A percentile compares a stretch with the other conserved stretches of the same genome.
Conservation (phyloP, 2,329 filamentous ascomycete species). For the Fonsecaea pugnacius region DNA sequence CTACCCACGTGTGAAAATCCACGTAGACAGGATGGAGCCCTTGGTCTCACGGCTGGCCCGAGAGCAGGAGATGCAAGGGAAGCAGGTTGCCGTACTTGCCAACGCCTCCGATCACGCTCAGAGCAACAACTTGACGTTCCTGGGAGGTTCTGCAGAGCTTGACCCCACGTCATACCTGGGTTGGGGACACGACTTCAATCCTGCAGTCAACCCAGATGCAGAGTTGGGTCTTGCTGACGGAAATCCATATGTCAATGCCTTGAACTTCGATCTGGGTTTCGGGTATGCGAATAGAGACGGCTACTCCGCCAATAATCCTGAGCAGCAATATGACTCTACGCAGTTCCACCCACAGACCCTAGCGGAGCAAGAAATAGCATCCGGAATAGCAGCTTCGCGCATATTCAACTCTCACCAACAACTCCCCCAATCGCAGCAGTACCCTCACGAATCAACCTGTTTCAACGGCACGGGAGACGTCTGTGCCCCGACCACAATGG, state of each 20-base stretch:
- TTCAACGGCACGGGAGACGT: background rate
- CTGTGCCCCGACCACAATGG: background rate
- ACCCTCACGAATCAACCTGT: background rate
- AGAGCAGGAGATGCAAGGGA: background rate
- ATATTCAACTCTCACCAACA: background rate
- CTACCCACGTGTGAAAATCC: constrained; percentile 23
- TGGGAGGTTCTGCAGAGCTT: background rate
- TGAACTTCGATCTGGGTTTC: constrained; percentile 4
- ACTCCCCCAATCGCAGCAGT: background rate
- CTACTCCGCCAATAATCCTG: background rate
- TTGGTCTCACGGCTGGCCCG: constrained; percentile 26
- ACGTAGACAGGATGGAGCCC: constrained; percentile 27
- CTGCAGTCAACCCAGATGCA: background rate
- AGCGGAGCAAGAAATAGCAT: background rate
- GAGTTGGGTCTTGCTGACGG: background rate
- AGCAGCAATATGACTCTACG: background rate
- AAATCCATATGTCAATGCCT: background rate
- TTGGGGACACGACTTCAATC: background rate
- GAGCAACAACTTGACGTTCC: background rate
- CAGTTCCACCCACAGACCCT: background rate
- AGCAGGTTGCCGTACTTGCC: background rate
- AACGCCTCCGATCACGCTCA: background rate
- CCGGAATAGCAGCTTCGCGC: background rate
- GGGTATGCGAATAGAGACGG: background rate
- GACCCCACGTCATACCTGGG: background rate